A percentile compares a stretch with the other conserved stretches of the same genome.
phyloP scores from a whole-genome alignment of 495 filamentous ascomycete genomes.

The Hyaloscypha variabilis region DNA sequence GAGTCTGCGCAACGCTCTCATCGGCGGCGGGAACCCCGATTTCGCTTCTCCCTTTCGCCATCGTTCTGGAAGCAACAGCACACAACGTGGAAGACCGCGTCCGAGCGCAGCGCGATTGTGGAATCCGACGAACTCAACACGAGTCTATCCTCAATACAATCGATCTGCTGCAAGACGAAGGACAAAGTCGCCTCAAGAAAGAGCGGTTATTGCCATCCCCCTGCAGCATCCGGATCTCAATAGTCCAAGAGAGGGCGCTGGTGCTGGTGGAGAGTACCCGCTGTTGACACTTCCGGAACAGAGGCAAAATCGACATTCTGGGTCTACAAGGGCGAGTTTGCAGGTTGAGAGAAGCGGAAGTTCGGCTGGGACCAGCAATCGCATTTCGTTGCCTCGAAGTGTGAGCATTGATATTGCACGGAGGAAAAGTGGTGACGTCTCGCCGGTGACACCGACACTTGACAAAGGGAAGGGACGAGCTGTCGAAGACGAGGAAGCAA shows the following conservation, averaged over 20 bases:
- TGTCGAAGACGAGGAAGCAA: conserved; percentile 10
- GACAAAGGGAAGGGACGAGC: conserved; percentile 33
- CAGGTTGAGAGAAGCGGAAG: conserved; percentile 68
- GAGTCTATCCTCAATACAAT: conserved; percentile 35
- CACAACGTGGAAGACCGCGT: conserved; percentile 30
- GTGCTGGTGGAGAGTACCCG: conserved; percentile 63
- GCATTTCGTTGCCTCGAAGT: conserved; percentile 68
- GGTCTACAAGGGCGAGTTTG: conserved; percentile 58
- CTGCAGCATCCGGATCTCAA: conserved; percentile 39
- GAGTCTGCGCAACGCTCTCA: conserved; percentile 43
- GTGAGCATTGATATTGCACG: conserved; percentile 36
- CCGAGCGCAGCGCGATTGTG: conserved; percentile 48
- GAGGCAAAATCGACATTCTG: conserved; percentile 57
- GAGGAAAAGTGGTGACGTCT: conserved; percentile 41
- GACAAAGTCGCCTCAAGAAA: conserved; percentile 47
- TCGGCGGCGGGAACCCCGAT: conserved; percentile 37
- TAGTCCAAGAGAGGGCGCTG: conserved; percentile 36
- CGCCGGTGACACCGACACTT: conserved; percentile 12
- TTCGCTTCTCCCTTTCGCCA: conserved; percentile 49
- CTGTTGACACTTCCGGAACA: conserved; percentile 71
- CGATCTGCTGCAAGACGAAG: conserved; percentile 14
- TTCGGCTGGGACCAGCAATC: conserved; percentile 50
- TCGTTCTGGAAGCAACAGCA: conserved; percentile 14
- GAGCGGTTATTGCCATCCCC: conserved; percentile 47
- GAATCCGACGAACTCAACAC: conserved; percentile 68